Conservation (phyloP, 331 rosid species). For the Cucumis variabilis region DNA sequence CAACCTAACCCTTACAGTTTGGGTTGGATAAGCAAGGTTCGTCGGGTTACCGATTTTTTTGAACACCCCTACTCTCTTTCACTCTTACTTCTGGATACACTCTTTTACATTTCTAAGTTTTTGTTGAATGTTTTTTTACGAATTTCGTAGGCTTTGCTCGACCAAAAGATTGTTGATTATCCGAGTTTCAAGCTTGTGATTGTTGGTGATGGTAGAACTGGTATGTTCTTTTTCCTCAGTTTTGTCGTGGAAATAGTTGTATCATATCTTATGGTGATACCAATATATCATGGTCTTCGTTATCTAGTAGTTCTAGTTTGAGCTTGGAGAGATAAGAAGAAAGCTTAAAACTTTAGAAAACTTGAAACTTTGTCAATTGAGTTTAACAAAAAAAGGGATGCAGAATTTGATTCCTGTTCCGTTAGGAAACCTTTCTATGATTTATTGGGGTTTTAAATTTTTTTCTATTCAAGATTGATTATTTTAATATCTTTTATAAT, state of each 20-base stretch:
- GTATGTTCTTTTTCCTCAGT: slow-evolving; percentile 32
- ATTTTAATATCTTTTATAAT: too few relatives aligned
- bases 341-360: too few relatives aligned
- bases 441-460: background rate
- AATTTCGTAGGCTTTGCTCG: slow-evolving; percentile 68
- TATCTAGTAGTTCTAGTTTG: background rate
- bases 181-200: slow-evolving; percentile 92
- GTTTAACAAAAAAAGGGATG: background rate
- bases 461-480: background rate
- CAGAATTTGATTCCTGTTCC: background rate
- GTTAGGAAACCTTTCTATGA: background rate
- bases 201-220: slow-evolving; percentile 94
- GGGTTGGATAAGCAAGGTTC: too few relatives aligned
- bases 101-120: too few relatives aligned
- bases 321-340: background rate
- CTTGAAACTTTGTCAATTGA: background rate
- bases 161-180: slow-evolving; percentile 86
- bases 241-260: background rate
- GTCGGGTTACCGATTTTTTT: too few relatives aligned
- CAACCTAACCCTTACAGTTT: too few relatives aligned
- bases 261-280: background rate
- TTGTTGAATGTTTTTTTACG: background rate
- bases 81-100: background rate
- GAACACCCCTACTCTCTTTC: background rate
- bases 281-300: background rate